Conservation (phyloP, 768 basidiomycete species). For the Kwoniella bestiolae region DNA sequence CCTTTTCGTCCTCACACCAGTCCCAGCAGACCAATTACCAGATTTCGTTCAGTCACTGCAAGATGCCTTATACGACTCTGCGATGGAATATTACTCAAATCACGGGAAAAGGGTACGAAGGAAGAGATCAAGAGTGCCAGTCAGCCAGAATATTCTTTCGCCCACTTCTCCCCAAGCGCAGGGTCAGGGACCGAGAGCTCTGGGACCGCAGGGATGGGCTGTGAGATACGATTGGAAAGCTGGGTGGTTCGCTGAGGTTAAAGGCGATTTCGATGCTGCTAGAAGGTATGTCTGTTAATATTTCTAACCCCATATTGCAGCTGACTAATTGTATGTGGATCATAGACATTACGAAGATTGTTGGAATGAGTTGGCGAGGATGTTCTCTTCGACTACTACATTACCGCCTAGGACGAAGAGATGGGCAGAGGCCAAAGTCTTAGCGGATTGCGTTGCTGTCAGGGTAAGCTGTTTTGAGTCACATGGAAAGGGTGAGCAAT, state of each 20-base stretch:
- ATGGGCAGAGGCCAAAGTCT: conserved; percentile 97
- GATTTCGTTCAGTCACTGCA: conserved; percentile 82
- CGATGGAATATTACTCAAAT: conserved; percentile 87
- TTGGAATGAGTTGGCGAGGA: conserved; percentile 76
- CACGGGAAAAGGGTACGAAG: conserved; percentile 90
- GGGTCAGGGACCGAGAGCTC: conserved; percentile 60
- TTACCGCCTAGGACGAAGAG: conserved; percentile 91
- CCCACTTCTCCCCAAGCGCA: conserved; percentile 21
- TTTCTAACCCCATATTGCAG: not conserved
- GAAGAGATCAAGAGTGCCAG: conserved; percentile 72
- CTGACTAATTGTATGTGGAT: not conserved
- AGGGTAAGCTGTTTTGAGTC: conserved; percentile 68
- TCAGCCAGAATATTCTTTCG: conserved; percentile 61
- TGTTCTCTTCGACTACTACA: conserved; percentile 86
- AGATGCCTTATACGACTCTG: conserved; percentile 83
- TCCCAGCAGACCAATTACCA: conserved; percentile 77
- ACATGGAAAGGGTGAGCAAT: not conserved
- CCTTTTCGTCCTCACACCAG: conserved; percentile 91
- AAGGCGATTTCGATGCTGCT: conserved; percentile 88
- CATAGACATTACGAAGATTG: conserved; percentile 91
- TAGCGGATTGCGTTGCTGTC: conserved; percentile 89
- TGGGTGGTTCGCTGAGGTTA: conserved; percentile 93
- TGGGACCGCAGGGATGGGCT: conserved; percentile 88
- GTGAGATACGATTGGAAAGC: conserved; percentile 98
- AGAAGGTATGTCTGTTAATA: conserved; percentile 68